These are phyloP conservation scores for Salix udensis DNA, from an alignment of 345 rosid species.

Conservation along the genomic window DNA sequence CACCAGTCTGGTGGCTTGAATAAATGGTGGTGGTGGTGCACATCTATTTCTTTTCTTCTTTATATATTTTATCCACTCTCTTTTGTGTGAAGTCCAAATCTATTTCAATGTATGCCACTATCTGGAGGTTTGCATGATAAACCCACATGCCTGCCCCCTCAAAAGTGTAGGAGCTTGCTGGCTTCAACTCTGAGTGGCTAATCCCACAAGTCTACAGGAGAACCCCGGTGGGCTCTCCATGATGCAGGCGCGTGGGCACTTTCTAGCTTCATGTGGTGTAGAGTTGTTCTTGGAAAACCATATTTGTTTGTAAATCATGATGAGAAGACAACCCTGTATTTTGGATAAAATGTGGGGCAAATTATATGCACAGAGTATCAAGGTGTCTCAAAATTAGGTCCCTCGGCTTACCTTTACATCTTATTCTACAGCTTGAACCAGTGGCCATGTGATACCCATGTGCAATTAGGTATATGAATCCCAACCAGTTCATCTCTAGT, in stretches of 20 bases:
- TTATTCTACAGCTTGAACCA: constrained; percentile 15
- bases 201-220: not conserved
- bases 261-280: constrained; percentile 20
- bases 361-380: not conserved
- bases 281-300: not conserved
- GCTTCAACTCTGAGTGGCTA: constrained; percentile 18
- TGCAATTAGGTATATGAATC: constrained; percentile 20
- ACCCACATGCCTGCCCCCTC: constrained; percentile 12
- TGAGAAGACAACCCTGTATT: constrained; percentile 2
- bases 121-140: constrained; percentile 10
- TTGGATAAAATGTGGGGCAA: constrained; percentile 24
- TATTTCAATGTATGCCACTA: constrained; percentile 11
- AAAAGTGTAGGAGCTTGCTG: constrained; percentile 14
- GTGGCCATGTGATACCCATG: constrained; percentile 43
- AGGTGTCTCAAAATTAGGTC: constrained; percentile 12
- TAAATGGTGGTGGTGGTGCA: not conserved
- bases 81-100: not conserved
- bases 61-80: not conserved
- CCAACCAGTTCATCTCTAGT: not conserved
- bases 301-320: not conserved
- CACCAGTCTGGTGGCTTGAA: not conserved
- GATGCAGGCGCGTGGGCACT: constrained; percentile 16
- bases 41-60: not conserved
- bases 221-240: constrained; percentile 24
- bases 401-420: constrained; percentile 16